Base-by-base conservation (phyloP, 805 yeast genomes). In the Kazachstania bromeliacearum region DNA sequence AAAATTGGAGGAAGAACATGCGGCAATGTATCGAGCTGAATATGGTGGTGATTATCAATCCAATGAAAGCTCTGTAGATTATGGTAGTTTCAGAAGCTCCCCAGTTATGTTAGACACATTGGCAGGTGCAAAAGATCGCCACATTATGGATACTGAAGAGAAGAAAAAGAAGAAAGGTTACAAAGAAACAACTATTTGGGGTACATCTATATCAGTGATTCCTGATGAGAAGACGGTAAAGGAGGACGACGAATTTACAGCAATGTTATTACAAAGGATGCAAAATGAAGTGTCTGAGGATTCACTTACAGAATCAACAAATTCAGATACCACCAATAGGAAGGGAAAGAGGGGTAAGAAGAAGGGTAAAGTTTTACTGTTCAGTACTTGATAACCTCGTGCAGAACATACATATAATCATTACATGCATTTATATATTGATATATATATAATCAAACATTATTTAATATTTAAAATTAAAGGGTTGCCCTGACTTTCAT, bases 161-260 rank as follows among this genome's bases (percentile, higher is more conserved):
- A 14, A 16, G n/a, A n/a, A 21, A 4, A 28, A 28, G 22, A 39
- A 29, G 15, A 37, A 46, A 13, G 50, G 47, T 0, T 57, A 56
- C 9, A 60, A 51, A 37, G 63, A 66, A 27, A 71, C 74, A 1
- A 78, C 92, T 0, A 75, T 83, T 3, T 83, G 94, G 94, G 94
- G 94, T 0, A 82, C 92, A 0, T 55, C 58, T 22, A 57, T 56
- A 9, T 61, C 43, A 6, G 45, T 51, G 7, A 43, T 40, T n/a
- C 45, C 45, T 19, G 59, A 57, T 20, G 64, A 63, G 20, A 54
- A 55, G 13, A 60, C 59, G 3, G 55, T 54, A 1, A 66, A 60
- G 7, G 71, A 68, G 38, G 71, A 65, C 27, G 64, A 66, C 50
- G 77, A 71, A 29, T 50, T 60, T 33, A 68, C 64, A 38, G 71